A percentile compares a stretch with the other conserved stretches of the same genome.
These are phyloP conservation scores for Cercospora sp. DNA, from an alignment of 2,329 filamentous ascomycete genomes.

Conservation along the genomic window DNA sequence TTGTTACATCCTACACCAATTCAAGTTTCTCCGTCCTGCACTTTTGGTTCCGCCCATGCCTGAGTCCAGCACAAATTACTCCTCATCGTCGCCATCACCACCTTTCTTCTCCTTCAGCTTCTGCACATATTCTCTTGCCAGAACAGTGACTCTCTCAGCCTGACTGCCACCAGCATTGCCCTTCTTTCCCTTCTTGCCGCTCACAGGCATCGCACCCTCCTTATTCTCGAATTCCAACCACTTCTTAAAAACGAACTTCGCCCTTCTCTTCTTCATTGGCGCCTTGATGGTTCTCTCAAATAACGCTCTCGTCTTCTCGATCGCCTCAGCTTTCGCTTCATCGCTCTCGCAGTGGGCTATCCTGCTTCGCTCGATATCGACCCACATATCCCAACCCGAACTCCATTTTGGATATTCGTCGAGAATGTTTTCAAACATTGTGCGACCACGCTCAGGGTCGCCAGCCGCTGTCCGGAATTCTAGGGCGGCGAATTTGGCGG, in stretches of 20 bases:
- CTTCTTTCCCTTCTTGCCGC: slow-evolving; percentile 50
- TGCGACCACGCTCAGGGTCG: slow-evolving; percentile 86
- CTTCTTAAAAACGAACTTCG: slow-evolving; percentile 83
- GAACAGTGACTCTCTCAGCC: slow-evolving; percentile 67
- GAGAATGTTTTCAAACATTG: slow-evolving; percentile 87
- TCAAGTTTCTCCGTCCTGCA: background rate
- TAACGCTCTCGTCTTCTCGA: slow-evolving; percentile 59
- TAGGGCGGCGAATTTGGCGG: slow-evolving; percentile 84
- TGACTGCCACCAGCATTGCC: slow-evolving; percentile 36
- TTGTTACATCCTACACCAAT: background rate
- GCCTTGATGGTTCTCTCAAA: slow-evolving; percentile 73
- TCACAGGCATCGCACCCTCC: slow-evolving; percentile 54
- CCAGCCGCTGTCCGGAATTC: slow-evolving; percentile 85
- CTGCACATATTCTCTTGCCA: slow-evolving; percentile 70
- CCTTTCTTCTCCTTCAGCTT: slow-evolving; percentile 39
- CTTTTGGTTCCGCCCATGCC: background rate
- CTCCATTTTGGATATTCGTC: slow-evolving; percentile 83
- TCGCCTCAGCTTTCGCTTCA: slow-evolving; percentile 55
- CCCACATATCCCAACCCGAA: slow-evolving; percentile 88
- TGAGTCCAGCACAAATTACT: background rate
- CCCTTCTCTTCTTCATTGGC: slow-evolving; percentile 75
- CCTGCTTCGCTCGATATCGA: slow-evolving; percentile 69
- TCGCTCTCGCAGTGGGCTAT: slow-evolving; percentile 35
- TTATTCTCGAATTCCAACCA: slow-evolving; percentile 86
- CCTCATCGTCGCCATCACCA: slow-evolving; percentile 30